These are phyloP conservation scores for Prototheca wickerhamii DNA, from an alignment of 163 green algal genomes.

Conservation along the genomic window DNA sequence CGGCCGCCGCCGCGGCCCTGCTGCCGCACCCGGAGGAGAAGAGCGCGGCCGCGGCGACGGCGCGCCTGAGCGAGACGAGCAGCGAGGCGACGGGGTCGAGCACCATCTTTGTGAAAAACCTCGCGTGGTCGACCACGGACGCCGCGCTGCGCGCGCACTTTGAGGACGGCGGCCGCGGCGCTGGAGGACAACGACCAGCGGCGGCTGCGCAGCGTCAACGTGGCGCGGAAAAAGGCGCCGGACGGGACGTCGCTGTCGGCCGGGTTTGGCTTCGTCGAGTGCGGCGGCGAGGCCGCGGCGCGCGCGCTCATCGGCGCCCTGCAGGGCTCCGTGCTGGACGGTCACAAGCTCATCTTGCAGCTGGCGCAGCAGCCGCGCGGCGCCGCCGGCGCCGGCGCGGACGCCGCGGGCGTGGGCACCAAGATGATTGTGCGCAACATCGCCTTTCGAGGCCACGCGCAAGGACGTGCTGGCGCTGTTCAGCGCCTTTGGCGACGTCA, in stretches of 20 bases:
- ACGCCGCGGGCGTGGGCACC: constrained; percentile 14
- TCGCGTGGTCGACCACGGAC: constrained; percentile 64
- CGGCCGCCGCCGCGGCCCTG: constrained; percentile 1
- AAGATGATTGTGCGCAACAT: constrained; percentile 95
- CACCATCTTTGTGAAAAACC: constrained; percentile 93
- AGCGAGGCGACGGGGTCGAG: neutral
- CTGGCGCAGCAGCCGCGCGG: constrained; percentile 33
- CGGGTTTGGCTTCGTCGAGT: constrained; percentile 94
- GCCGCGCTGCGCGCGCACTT: constrained; percentile 66
- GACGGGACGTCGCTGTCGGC: constrained; percentile 64
- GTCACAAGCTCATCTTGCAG: constrained; percentile 80
- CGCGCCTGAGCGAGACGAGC: neutral
- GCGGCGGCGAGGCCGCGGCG: constrained; percentile 53
- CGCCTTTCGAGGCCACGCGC: constrained; percentile 90
- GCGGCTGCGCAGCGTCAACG: constrained; percentile 36
- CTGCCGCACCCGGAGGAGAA: neutral
- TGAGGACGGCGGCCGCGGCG: constrained; percentile 32
- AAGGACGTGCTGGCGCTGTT: constrained; percentile 88
- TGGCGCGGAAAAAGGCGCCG: constrained; percentile 43
- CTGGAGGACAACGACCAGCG: constrained; percentile 14
- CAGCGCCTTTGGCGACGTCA: constrained; percentile 85
- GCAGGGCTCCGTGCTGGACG: constrained; percentile 77
- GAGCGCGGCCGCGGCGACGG: neutral
- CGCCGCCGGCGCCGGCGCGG: neutral
- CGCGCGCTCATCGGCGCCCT: constrained; percentile 57